Conservation (phyloP, 129 eudicot species). For the Logfia minima region DNA sequence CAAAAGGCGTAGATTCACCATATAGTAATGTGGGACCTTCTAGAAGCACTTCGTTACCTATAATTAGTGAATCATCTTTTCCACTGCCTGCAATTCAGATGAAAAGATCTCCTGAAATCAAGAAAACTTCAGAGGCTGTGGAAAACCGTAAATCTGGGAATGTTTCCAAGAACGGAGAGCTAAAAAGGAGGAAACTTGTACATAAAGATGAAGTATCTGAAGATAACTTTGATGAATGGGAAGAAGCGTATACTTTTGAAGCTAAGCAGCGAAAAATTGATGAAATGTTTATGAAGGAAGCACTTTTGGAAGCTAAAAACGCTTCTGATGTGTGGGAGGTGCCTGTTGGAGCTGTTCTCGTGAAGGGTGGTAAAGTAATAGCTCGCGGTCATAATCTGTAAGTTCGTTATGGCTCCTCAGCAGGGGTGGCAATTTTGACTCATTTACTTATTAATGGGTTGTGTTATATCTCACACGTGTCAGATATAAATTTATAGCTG, state of each 20-base stretch:
- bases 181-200: slow-evolving; percentile 47
- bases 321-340: slow-evolving; percentile 93
- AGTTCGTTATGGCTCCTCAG: slow-evolving; percentile 27
- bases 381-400: slow-evolving; percentile 89
- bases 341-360: slow-evolving; percentile 95
- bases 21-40: slow-evolving; percentile 24
- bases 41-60: slow-evolving; percentile 32
- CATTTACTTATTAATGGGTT: background rate
- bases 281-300: slow-evolving; percentile 91
- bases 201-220: slow-evolving; percentile 36
- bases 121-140: slow-evolving; percentile 31
- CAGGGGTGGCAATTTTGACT: background rate
- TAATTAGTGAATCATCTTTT: slow-evolving; percentile 18
- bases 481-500: background rate
- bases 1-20: slow-evolving; percentile 34
- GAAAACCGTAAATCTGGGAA: background rate
- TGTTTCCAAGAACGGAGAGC: slow-evolving; percentile 9
- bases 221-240: slow-evolving; percentile 79
- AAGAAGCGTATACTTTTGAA: slow-evolving; percentile 63
- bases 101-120: slow-evolving; percentile 44
- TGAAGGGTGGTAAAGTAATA: slow-evolving; percentile 70
- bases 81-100: slow-evolving; percentile 34
- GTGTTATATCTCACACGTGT: background rate
- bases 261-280: slow-evolving; percentile 62
- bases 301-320: slow-evolving; percentile 74